Evolutionary conservation across 148 eudicot genomes (phyloP).

Genomic region (Persicaria tinctoria): DNA sequence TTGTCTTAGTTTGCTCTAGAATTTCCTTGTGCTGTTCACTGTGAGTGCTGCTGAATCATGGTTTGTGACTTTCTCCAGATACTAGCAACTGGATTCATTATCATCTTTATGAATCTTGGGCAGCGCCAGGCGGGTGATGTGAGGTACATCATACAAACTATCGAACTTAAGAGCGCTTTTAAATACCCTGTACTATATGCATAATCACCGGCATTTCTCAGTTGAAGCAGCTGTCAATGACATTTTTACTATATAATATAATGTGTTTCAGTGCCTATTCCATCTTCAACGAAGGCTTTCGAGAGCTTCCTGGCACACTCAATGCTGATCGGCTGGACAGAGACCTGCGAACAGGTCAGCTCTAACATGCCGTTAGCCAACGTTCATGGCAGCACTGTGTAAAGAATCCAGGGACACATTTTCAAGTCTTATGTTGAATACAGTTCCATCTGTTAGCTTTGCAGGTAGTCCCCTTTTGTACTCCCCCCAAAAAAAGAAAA

Average conservation of each 20-base stretch:
- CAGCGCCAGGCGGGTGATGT: slow-evolving; percentile 76
- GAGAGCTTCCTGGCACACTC: slow-evolving; percentile 94
- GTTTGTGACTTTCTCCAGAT: slow-evolving; percentile 38
- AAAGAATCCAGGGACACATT: not conserved
- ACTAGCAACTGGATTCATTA: slow-evolving; percentile 86
- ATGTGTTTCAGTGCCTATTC: slow-evolving; percentile 72
- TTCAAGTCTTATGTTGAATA: not conserved
- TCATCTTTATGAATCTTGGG: slow-evolving; percentile 86
- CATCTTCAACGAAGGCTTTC: slow-evolving; percentile 87
- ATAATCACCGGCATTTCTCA: not conserved
- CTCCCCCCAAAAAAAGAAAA: not conserved
- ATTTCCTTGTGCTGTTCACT: not conserved
- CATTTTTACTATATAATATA: not conserved
- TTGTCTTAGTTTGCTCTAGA: not conserved
- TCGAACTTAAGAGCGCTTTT: not conserved
- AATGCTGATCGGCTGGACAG: slow-evolving; percentile 91
- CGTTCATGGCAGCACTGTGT: not conserved
- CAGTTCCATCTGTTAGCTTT: not conserved
- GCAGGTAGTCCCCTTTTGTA: not conserved
- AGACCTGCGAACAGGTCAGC: slow-evolving; percentile 88
- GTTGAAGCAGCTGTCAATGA: not conserved
- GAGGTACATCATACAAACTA: slow-evolving; percentile 42
- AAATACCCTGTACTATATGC: not conserved
- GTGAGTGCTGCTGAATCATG: not conserved
- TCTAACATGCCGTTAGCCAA: slow-evolving; percentile 29